Evolutionary conservation across 352 stramenopile species (phyloP), one percentile per base, ranked within the genome.

Genomic region (Phytophthora quininea): DNA sequence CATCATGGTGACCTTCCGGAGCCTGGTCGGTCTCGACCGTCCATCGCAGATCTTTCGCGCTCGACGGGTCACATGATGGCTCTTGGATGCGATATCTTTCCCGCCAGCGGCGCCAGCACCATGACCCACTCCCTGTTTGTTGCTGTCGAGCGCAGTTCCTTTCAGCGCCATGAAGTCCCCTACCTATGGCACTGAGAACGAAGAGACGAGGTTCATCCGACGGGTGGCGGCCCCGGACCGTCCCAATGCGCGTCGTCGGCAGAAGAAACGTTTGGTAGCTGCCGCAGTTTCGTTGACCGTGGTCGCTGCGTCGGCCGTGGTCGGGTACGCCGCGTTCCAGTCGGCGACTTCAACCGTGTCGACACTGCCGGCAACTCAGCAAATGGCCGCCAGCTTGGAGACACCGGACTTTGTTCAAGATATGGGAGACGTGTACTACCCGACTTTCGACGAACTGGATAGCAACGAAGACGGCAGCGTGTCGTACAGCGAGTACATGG

Each of bases 161-260:
- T 24, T 24, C 19, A 53, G 51, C 54, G 73, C 53, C 38, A 88
- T 90, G 81, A 88, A 90, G 74, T 74, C 67, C 55, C 72, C 78
- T n/a, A 79, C 58, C 30, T 90, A 89, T 67, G 81, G 81, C 38
- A 87, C 70, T 38, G 70, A 85, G 48, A 89, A 87, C 66, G 80
- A 89, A 64, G 77, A 89, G 33, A 79, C 68, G 38, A 73, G 63
- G 53, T 89, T 89, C 74, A 85, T 86, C 61, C 77, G 77, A 24
- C 80, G 80, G 46, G 79, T 86, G 40, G 69, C 19, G 19, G 19
- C 19, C 19, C 19, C 19, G 19, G 19, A 24, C 19, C 19, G 19
- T 24, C 19, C 19, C 19, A 24, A 24, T 24, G 19, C 19, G 19
- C 19, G 19, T 24, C 19, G 19, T 24, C 19, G 19, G 19, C 19